Evolutionary conservation across 2,329 filamentous ascomycete species (phyloP), one percentile per base, ranked within the genome.

Genomic region (Apiospora rasikravindrae): DNA sequence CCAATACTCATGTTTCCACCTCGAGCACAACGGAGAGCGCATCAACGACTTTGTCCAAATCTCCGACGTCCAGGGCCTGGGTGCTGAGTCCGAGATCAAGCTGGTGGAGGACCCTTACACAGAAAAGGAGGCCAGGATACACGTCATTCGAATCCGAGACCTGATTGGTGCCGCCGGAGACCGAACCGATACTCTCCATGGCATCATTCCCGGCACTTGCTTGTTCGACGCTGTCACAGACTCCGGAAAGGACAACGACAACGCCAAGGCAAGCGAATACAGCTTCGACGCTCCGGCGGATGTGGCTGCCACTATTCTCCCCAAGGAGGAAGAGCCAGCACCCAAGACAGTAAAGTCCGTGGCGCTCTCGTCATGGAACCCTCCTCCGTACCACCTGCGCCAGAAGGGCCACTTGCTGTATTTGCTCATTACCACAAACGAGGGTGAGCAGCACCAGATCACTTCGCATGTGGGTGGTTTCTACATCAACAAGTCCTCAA

Each of bases 1-100:
- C 85, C 95, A 97, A 83, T 98, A 98, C 86, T 97, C 96, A 70
- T 99, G 96, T 87, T 99, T 99, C 86, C 96, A 99, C 84, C 91
- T 99, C 78, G 95, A 98, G 85, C 92, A 95, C 85, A 92, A 94
- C 73, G 94, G 94, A 77, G 87, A 93, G 83, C 93, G 93, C 76
- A 92, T 99, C 88, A 98, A 98, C 83, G 96, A 99, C 83, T 98
- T 96, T 78, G 89, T 97, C 73, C 93, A 97, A 81, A 89, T 99
- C 74, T 95, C 94, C 71, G 96, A 99, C 81, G 93, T 99, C 71
- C 88, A 93, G 67, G 94, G 90, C 71, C 89, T 99, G 71, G 89
- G 90, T 70, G 84, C 92, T 45, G 91, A 95, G 74, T 93, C 95
- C 47, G 93, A 95, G 78, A 88, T 98, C 72, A 89, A 88, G 70